Conservation (phyloP, 495 filamentous ascomycete species). For the Penicillium antarcticum region DNA sequence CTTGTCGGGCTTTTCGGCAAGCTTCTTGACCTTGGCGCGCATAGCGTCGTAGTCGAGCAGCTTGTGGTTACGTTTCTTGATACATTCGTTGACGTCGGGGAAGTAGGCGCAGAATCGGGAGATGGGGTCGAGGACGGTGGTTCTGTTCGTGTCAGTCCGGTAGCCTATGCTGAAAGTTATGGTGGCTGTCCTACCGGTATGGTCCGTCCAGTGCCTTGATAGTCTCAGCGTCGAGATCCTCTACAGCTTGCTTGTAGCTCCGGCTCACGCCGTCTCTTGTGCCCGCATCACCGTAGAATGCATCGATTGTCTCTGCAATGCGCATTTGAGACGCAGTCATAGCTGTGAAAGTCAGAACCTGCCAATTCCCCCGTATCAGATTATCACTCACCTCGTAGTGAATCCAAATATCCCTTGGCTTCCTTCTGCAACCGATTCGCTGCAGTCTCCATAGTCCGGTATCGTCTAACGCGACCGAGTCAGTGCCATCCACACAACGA, state of each 20-base stretch:
- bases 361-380: neutral
- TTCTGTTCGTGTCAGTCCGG: constrained; percentile 42
- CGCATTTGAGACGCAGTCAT: constrained; percentile 99
- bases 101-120: constrained; percentile 96
- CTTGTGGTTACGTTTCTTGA: constrained; percentile 98
- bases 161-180: neutral
- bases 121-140: constrained; percentile 93
- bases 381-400: constrained; percentile 65
- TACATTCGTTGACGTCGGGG: constrained; percentile 98
- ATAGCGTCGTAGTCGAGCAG: constrained; percentile 96
- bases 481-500: neutral
- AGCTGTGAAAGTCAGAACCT: constrained; percentile 46
- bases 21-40: constrained; percentile 91
- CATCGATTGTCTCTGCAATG: constrained; percentile 98
- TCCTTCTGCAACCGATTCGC: constrained; percentile 91
- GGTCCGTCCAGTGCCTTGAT: constrained; percentile 98
- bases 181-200: constrained; percentile 59
- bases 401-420: constrained; percentile 95
- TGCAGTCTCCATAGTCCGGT: constrained; percentile 93
- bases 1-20: constrained; percentile 98
- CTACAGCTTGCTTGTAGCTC: constrained; percentile 96
- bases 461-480: constrained; percentile 57
- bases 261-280: constrained; percentile 90
- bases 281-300: constrained; percentile 96
- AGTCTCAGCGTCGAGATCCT: constrained; percentile 95